Base-by-base conservation (phyloP, 1,139 yeast genomes). In the Kurtzmaniella quercitrusa region DNA sequence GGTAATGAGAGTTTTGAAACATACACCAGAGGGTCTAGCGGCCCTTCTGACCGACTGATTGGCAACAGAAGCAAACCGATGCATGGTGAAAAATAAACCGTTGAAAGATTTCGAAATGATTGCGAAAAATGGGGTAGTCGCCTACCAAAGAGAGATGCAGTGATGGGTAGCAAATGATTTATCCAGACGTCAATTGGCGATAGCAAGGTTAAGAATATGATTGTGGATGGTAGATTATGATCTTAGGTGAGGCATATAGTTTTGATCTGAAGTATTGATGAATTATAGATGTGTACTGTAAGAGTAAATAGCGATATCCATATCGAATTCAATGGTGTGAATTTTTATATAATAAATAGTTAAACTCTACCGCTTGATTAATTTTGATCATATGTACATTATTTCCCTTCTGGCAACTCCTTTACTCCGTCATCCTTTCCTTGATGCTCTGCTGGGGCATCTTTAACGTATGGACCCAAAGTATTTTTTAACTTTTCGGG, bases 381-480 rank as follows among this genome's bases (percentile, higher is more conserved):
- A n/a, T n/a, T n/a, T n/a, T n/a, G n/a, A n/a, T n/a, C n/a, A 21
- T 21, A 21, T 21, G 4, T 21, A 21, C 23, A 21, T 27, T 27
- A 27, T 12, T 43, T 48, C 2, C 50, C 43, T 11, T 48, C 48
- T 11, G 58, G 57, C 31, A 60, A 50, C 15, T 44, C 52, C 40
- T 50, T 44, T 14, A 46, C 55, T 6, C 43, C 48, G 15, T 44
- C 46, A 5, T 49, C 57, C 6, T 55, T 46, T 38, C 58, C 53
- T 40, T 50, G 50, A 46, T 55, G 63, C 43, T 65, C 65, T 14
- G 59, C 61, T 1, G 88, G 86, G 0, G 85, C 82, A 60, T 82
- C 83, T 54, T 75, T 77, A 4, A 87, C 88, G 55, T 80, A 76
- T 46, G 77, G 84, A 0, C 88, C 86, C 38, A 83, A 70, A 1